Conservation (phyloP, 2,329 filamentous ascomycete species). For the Talaromyces sp. region DNA sequence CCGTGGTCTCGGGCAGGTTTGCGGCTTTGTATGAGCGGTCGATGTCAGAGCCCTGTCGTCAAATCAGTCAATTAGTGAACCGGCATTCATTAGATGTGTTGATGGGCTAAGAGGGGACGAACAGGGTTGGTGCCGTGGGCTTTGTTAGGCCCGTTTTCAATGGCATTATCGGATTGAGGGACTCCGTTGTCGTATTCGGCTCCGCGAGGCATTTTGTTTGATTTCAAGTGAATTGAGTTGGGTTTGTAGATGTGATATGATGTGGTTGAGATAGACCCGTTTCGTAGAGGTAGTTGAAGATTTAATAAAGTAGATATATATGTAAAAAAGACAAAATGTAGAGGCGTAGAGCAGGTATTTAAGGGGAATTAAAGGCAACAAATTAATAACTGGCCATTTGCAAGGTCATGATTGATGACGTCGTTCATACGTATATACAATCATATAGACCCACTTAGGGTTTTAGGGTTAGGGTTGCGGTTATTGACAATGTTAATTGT, state of each 20-base stretch:
- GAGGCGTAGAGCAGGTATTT: background rate
- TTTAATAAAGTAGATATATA: background rate
- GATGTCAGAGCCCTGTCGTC: conserved; percentile 18
- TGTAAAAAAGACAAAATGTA: background rate
- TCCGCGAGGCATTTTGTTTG: conserved; percentile 35
- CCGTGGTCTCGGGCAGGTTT: conserved; percentile 30
- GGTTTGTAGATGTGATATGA: background rate
- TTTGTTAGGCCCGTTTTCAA: conserved; percentile 27
- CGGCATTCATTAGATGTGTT: background rate
- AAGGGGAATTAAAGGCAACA: background rate
- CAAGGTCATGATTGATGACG: conserved; percentile 5
- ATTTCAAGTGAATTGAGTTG: background rate
- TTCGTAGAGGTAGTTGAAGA: too few relatives aligned
- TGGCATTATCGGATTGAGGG: conserved; percentile 36
- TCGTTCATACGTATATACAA: conserved; percentile 6
- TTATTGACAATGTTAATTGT: background rate
- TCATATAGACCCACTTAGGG: background rate
- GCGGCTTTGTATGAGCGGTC: conserved; percentile 29
- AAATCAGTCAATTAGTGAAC: background rate
- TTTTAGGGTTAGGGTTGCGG: background rate
- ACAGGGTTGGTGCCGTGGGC: conserved; percentile 30
- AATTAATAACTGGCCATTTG: background rate
- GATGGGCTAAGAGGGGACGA: background rate
- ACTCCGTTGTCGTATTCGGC: conserved; percentile 35
- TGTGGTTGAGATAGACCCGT: background rate